A percentile compares a stretch with the other conserved stretches of the same genome.
These are phyloP conservation scores for Ophioceras dolichostomum DNA, from an alignment of 2,329 filamentous ascomycete genomes.

Conservation along the genomic window DNA sequence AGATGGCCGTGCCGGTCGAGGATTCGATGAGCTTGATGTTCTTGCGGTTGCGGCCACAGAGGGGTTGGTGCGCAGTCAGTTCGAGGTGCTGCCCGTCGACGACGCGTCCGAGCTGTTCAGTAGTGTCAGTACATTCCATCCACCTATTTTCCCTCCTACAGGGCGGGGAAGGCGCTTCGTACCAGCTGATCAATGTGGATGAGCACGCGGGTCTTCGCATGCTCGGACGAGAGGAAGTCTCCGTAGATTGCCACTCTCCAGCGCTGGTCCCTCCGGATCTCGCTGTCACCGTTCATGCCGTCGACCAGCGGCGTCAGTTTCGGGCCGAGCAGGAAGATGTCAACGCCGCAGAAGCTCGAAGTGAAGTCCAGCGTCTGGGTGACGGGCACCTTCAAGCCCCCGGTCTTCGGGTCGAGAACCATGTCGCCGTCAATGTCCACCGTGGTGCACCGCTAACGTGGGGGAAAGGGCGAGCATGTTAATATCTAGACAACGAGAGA, in stretches of 20 bases:
- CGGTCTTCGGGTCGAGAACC: constrained; percentile 60
- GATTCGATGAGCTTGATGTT: constrained; percentile 98
- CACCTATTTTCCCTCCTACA: too few relatives aligned
- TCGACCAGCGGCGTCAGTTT: constrained; percentile 72
- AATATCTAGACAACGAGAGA: constrained; percentile 8
- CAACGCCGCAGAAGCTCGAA: constrained; percentile 79
- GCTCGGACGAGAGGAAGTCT: constrained; percentile 88
- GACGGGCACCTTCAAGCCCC: constrained; percentile 62
- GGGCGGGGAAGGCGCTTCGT: too few relatives aligned
- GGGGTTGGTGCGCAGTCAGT: constrained; percentile 75
- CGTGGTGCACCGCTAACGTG: constrained; percentile 84
- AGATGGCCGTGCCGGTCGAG: constrained; percentile 89
- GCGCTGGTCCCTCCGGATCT: constrained; percentile 78
- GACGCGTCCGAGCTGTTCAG: constrained; percentile 53
- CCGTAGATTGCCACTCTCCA: constrained; percentile 92
- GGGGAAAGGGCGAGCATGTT: neutral
- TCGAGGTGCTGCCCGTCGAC: constrained; percentile 77
- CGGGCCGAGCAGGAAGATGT: constrained; percentile 90
- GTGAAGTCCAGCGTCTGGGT: constrained; percentile 79
- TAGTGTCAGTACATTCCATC: too few relatives aligned
- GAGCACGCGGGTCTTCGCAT: constrained; percentile 89
- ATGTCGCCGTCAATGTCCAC: constrained; percentile 89
- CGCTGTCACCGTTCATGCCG: constrained; percentile 61
- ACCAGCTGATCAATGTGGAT: constrained; percentile 97
- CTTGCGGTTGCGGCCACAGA: constrained; percentile 88